Base-by-base conservation (phyloP, 1,139 yeast species). In the Hemisphaericaspora xylofermentans region DNA sequence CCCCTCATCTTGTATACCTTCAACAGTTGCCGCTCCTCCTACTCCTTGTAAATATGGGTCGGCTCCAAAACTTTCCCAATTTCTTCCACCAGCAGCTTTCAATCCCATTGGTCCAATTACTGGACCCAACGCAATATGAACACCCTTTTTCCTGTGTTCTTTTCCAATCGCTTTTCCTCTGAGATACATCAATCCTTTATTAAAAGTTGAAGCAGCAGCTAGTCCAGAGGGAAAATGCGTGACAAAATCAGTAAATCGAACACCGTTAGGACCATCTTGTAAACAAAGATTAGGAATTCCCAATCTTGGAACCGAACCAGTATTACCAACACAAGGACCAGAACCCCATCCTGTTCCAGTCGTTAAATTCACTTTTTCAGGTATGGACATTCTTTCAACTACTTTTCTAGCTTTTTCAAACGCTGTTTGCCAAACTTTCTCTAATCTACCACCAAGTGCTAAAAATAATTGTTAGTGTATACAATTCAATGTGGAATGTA, bases 191-290 rank as follows among this genome's bases (percentile, higher is more conserved):
- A 81, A 67, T 4, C 67, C 76, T 48, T 66, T 72, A 51, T 80
- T 80, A 54, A 79, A 81, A 2, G 85, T 76, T 8, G 82, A 62
- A 1, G 80, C 87, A 2, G 80, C 64, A 3, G 84, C 80, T 38
- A 80, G 54, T 1, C 82, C 86, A 1, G 82, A 71, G 0, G 86
- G 85, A 48, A 74, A 80, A 40, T 72, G 73, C 2, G 84, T 76
- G 19, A 73, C 74, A 49, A 74, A 72, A 54, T 80, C 85, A 3
- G 85, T 73, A 43, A 69, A 69, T 45, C 85, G 64, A 19, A 81
- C 79, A 8, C 87, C 87, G 45, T 76, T 71, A 2, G 84, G 84
- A 3, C 84, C 84, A 61, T 82, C 86, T 52, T 80, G 86, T 24
- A 80, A 63, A 51, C 86, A 80, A 12, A 81, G 56, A n/a, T 75